Percentiles rank a stretch among this genome's conserved stretches.
phyloP scores from a whole-genome alignment of 2,329 filamentous ascomycete species.

The Talaromyces sp. region DNA sequence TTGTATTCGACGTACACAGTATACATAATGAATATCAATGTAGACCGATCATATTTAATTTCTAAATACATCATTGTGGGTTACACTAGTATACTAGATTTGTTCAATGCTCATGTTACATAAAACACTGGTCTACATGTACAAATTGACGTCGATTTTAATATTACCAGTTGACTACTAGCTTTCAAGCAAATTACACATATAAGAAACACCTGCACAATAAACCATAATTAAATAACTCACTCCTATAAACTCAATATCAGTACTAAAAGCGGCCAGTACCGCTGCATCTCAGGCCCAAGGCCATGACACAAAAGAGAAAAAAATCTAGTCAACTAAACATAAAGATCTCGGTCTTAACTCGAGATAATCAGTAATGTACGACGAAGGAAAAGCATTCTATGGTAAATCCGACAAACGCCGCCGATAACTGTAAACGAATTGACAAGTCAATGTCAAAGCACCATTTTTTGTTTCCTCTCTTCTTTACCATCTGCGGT shows the following conservation, averaged over 20 bases:
- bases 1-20: too few relatives aligned
- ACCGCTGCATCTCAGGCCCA: background rate
- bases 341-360: background rate
- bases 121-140: too few relatives aligned
- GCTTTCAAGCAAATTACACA: background rate
- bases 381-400: constrained; percentile 13
- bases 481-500: constrained; percentile 52
- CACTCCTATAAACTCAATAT: background rate
- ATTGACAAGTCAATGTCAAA: background rate
- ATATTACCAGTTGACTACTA: too few relatives aligned
- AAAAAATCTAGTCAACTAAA: background rate
- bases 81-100: too few relatives aligned
- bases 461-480: background rate
- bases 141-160: too few relatives aligned
- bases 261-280: background rate
- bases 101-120: too few relatives aligned
- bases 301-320: background rate
- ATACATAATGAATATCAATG: too few relatives aligned
- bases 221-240: background rate
- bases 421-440: constrained; percentile 31
- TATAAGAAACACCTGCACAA: background rate
- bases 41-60: too few relatives aligned
- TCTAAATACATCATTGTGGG: background rate
- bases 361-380: background rate
- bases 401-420: constrained; percentile 20